A percentile compares a stretch with the other conserved stretches of the same genome.
These are phyloP conservation scores for Chlamydomonas asymmetrica DNA, from an alignment of 139 green algal genomes.

Conservation along the genomic window DNA sequence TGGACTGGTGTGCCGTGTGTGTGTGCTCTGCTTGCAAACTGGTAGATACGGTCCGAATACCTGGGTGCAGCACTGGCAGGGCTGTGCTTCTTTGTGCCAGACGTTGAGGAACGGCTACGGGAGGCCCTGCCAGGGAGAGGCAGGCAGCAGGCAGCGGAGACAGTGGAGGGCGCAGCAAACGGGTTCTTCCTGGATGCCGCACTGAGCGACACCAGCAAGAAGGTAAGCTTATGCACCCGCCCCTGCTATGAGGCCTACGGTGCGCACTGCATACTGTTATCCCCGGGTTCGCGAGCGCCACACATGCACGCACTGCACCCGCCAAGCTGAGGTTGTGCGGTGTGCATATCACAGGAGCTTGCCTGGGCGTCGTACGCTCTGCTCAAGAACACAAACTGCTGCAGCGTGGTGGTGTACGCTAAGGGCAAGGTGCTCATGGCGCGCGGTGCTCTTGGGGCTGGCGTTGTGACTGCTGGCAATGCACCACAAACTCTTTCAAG, in stretches of 20 bases:
- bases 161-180: constrained; percentile 51
- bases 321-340: too few relatives aligned
- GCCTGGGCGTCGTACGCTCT: constrained; percentile 83
- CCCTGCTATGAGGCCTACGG: too few relatives aligned
- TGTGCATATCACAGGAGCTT: constrained; percentile 83
- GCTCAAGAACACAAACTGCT: constrained; percentile 84
- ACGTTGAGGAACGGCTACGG: constrained; percentile 72
- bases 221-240: too few relatives aligned
- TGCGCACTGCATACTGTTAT: too few relatives aligned
- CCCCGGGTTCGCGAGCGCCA: too few relatives aligned
- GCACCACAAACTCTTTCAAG: constrained; percentile 3
- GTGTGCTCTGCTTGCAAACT: not conserved
- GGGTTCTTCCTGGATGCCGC: constrained; percentile 52
- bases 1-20: not conserved
- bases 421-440: constrained; percentile 38
- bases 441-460: constrained; percentile 37
- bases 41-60: constrained; percentile 66
- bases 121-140: constrained; percentile 64
- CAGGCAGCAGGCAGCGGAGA: constrained; percentile 38
- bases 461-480: constrained; percentile 13
- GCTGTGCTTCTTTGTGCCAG: constrained; percentile 60
- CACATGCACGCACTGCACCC: too few relatives aligned
- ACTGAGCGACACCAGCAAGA: constrained; percentile 36
- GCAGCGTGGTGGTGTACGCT: constrained; percentile 57
- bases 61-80: constrained; percentile 64